Percentiles rank a stretch among this genome's conserved stretches.
Conservation (phyloP, 768 basidiomycete species). For the Russula virescens region DNA sequence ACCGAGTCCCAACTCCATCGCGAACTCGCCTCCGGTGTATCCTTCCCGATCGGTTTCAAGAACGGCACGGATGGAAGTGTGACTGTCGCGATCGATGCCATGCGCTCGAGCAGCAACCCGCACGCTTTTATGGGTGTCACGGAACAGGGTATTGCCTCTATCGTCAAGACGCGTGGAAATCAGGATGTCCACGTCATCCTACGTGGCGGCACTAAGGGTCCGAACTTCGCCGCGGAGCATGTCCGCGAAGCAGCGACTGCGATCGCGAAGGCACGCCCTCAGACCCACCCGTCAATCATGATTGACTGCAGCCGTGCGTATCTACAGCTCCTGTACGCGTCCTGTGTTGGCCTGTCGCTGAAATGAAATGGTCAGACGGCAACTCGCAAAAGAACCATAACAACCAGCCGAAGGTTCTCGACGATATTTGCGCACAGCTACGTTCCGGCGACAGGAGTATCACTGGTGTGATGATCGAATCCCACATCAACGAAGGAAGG, state of each 20-base stretch:
- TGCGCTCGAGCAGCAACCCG: conserved; percentile 85
- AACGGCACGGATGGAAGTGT: conserved; percentile 96
- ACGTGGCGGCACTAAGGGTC: conserved; percentile 85
- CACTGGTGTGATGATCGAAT: conserved; percentile 97
- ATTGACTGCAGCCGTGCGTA: conserved; percentile 55
- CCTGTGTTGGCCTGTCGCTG: neutral
- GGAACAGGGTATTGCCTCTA: conserved; percentile 81
- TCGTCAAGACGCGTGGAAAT: conserved; percentile 70
- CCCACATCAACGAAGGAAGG: conserved; percentile 83
- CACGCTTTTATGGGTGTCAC: conserved; percentile 97
- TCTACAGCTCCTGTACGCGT: neutral
- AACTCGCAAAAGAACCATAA: conserved; percentile 95
- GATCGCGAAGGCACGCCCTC: conserved; percentile 58
- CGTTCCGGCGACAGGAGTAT: conserved; percentile 60
- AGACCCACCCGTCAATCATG: conserved; percentile 67
- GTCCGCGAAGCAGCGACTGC: conserved; percentile 57
- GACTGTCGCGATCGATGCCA: conserved; percentile 91
- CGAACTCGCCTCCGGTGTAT: conserved; percentile 91
- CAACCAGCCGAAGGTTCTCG: conserved; percentile 81
- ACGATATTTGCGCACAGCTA: conserved; percentile 70
- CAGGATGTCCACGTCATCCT: conserved; percentile 92
- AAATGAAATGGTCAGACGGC: conserved; percentile 51
- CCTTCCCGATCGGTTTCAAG: conserved; percentile 99
- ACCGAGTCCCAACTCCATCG: conserved; percentile 97
- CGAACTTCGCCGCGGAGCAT: conserved; percentile 76